These are phyloP conservation scores for Zopfochytrium polystomum DNA, from an alignment of 371 early-diverging fungal species.

Conservation along the genomic window DNA sequence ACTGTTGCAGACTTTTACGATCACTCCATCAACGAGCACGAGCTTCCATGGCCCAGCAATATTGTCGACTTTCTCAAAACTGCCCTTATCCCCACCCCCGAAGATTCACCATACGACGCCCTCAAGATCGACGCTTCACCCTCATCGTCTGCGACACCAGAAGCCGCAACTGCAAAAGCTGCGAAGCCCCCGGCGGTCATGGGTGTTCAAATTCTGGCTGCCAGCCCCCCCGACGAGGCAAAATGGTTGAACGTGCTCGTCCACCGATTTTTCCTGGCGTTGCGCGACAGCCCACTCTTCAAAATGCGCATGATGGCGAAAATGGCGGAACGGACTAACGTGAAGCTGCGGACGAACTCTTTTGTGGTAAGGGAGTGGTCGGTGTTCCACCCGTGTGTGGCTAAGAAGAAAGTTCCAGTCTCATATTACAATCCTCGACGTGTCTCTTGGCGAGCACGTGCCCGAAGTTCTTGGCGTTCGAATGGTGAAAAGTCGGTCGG, in stretches of 20 bases:
- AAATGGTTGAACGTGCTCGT: constrained; percentile 45
- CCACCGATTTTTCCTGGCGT: constrained; percentile 46
- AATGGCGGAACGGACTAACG: constrained; percentile 40
- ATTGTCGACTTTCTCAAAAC: too few species aligned
- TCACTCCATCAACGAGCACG: too few species aligned
- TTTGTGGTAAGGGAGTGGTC: constrained; percentile 47
- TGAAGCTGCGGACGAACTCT: constrained; percentile 38
- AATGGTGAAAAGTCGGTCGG: constrained; percentile 44
- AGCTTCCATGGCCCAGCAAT: too few species aligned
- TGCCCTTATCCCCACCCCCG: too few species aligned
- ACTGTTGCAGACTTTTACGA: too few species aligned
- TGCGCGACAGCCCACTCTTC: constrained; percentile 43
- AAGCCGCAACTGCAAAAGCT: too few species aligned
- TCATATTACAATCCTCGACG: constrained; percentile 40
- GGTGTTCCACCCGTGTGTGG: too few species aligned
- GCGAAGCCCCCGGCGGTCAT: too few species aligned
- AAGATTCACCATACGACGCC: too few species aligned
- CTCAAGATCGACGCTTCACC: too few species aligned
- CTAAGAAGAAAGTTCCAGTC: constrained; percentile 31
- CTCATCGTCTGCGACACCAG: too few species aligned
- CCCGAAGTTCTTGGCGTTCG: constrained; percentile 44
- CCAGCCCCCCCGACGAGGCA: constrained; percentile 2
- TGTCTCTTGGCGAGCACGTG: constrained; percentile 45
- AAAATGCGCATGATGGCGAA: constrained; percentile 32
- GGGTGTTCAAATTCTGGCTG: too few species aligned